Base-by-base conservation (phyloP, 305 asterid genomes). In the Rubia peregrina region DNA sequence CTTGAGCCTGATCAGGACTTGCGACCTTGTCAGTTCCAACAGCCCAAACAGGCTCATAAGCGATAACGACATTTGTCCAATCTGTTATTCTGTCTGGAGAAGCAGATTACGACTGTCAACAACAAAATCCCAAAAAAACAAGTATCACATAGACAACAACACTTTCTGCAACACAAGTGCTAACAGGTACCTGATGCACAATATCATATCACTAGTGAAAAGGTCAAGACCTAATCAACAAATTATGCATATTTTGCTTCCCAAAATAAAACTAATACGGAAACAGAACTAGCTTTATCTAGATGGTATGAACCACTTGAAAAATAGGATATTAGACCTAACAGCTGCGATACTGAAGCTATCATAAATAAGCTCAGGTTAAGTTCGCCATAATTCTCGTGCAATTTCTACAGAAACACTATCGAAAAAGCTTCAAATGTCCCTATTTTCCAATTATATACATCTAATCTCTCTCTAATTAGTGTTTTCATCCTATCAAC, bases 31-130 rank as follows among this genome's bases (percentile, higher is more conserved):
- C 97, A 62, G 98, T 93, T 78, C 98, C 98, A 83, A 93, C 90
- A 77, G 98, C 98, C 98, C 98, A 93, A 76, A 93, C 98, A 78
- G 98, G 98, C 87, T 93, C 98, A 76, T 93, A 93, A 65, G 98
- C 98, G 79, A 93, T 41, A 73, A 93, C 98, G 67, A 93, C 89
- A 19, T 93, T 89, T 55, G 83, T 75, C 98, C 98, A 93, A 61
- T 89, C 90, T 22, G 90, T 76, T 73, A 93, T 81, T 67, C 71
- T 65, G 0, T 82, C 98, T 93, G 96, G 40, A 57, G 79, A 73
- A 71, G 57, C 64, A 59, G 69, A 51, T 19, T 36, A 72, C 41
- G 51, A 44, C 70, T 43, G 60, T 12, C 26, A 69, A 49, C n/a
- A 7, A 24, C 12, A 48, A 10, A 61, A 46, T 24, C n/a, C n/a